Conservation (phyloP, 805 yeast genomes). For the Danielia reshetovae region DNA sequence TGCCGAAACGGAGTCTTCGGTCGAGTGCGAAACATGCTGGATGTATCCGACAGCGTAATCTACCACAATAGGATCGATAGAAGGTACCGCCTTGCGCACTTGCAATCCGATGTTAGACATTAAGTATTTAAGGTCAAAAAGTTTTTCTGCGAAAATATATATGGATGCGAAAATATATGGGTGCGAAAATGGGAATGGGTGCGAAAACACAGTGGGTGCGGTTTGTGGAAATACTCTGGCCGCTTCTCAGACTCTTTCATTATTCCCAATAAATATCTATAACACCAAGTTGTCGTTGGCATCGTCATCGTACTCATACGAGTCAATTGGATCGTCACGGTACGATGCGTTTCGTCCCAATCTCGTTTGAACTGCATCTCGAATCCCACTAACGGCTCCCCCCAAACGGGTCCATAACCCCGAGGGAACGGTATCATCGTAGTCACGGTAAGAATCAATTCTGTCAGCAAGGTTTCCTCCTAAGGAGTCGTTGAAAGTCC, state of each 20-base stretch:
- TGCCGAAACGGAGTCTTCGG: slow-evolving; percentile 79
- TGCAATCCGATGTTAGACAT: slow-evolving; percentile 48
- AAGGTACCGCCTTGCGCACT: slow-evolving; percentile 82
- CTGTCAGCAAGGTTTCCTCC: slow-evolving; percentile 13
- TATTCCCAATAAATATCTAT: slow-evolving; percentile 15
- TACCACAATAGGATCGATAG: slow-evolving; percentile 79
- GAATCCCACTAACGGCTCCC: slow-evolving; percentile 21
- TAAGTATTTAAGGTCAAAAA: too few relatives aligned
- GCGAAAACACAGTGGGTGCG: too few relatives aligned
- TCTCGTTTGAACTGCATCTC: slow-evolving; percentile 16
- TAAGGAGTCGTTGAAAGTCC: slow-evolving; percentile 21
- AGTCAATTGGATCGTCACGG: slow-evolving; percentile 29
- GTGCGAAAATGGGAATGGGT: too few relatives aligned
- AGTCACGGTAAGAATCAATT: slow-evolving; percentile 18
- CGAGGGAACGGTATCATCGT: slow-evolving; percentile 8
- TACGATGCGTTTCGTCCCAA: slow-evolving; percentile 11
- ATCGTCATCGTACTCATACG: slow-evolving; percentile 32
- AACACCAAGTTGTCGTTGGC: slow-evolving; percentile 30
- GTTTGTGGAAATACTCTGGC: too few relatives aligned
- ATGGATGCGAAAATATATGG: too few relatives aligned
- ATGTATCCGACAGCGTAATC: slow-evolving; percentile 93
- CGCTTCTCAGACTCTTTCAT: too few relatives aligned
- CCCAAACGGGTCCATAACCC: slow-evolving; percentile 27
- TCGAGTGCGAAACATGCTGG: slow-evolving; percentile 70
- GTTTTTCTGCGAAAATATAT: too few relatives aligned